Evolutionary conservation across 805 yeast genomes (phyloP).

Genomic region (Blastobotrys terrestris): DNA sequence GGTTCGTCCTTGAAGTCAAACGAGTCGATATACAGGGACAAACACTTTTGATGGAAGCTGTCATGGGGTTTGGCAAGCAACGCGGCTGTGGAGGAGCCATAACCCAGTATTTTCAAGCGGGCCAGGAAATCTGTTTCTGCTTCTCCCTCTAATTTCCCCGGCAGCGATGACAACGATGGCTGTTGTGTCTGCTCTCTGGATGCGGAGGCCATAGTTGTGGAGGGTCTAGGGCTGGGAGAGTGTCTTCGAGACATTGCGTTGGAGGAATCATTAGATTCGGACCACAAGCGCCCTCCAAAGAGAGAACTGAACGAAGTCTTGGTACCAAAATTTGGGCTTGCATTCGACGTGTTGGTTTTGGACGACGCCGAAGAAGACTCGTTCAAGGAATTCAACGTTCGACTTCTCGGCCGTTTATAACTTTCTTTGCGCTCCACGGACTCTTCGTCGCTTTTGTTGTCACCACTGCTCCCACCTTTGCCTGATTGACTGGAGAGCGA

Average conservation of each 20-base stretch:
- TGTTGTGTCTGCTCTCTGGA: not conserved
- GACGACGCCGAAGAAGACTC: conserved; percentile 5
- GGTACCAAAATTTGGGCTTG: conserved; percentile 2
- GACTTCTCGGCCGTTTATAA: conserved; percentile 14
- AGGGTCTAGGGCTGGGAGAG: conserved; percentile 16
- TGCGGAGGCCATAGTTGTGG: conserved; percentile 2
- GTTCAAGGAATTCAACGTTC: conserved; percentile 17
- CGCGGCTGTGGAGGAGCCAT: conserved; percentile 22
- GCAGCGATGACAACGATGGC: conserved; percentile 8
- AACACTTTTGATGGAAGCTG: conserved; percentile 24
- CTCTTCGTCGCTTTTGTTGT: not conserved
- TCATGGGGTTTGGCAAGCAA: conserved; percentile 30
- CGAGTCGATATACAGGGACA: conserved; percentile 29
- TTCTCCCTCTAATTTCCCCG: conserved; percentile 25
- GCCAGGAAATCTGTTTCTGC: conserved; percentile 31
- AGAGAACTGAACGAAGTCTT: conserved; percentile 16
- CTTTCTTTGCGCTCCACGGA: not conserved
- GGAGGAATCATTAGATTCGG: not conserved
- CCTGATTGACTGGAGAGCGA: not conserved
- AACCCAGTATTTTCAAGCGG: conserved; percentile 21
- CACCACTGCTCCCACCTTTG: not conserved
- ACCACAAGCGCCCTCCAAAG: conserved; percentile 9
- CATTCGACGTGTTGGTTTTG: conserved; percentile 2
- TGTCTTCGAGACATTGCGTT: conserved; percentile 3
- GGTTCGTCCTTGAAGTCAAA: conserved; percentile 53